Base-by-base conservation (phyloP, 306 rosid genomes). In the Acmispon strigosus region DNA sequence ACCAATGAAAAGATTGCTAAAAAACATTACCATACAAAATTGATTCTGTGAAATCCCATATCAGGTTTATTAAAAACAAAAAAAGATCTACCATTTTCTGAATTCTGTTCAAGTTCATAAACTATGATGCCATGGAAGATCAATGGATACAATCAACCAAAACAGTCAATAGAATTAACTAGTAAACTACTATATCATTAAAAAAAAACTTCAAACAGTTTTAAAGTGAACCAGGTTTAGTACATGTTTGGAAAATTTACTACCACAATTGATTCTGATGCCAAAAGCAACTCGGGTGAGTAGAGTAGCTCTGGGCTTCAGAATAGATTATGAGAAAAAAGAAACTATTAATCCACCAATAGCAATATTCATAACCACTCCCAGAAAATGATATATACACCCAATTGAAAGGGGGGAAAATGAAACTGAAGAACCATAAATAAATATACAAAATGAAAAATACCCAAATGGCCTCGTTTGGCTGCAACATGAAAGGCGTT, bases 401-500 rank as follows among this genome's bases (percentile, higher is more conserved):
- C 57, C 62, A 76, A 20, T 60, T 17, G 14, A 41, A 15, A 22
- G 3, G 37, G 57, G 32, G 2, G 2, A 13, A 10, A 10, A 24
- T 9, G 11, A 53, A 69, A 54, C 2, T n/a, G 10, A 73, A 52
- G 20, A 63, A 80, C 59, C 14, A 43, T 4, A 15, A 58, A 62
- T 2, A 1, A 54, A 82, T 32, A 20, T 47, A 37, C 44, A 16
- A 61, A 14, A 61, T 1, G 20, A 47, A 49, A 17, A 0, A 4
- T 84, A 90, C 98, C 96, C 69, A 90, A 70, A 66, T 93, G 88
- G 55, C 98, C 97, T 53, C 70, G 78, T 76, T 90, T 90, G 10
- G 97, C 94, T 27, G 97, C 98, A 13, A 87, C 84, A 45, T 90
- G 93, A 66, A 93, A 83, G 27, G 86, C 84, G 79, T 90, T 78